phyloP scores from a whole-genome alignment of 2,329 filamentous ascomycete genomes.

The Aspergillus caelatus region DNA sequence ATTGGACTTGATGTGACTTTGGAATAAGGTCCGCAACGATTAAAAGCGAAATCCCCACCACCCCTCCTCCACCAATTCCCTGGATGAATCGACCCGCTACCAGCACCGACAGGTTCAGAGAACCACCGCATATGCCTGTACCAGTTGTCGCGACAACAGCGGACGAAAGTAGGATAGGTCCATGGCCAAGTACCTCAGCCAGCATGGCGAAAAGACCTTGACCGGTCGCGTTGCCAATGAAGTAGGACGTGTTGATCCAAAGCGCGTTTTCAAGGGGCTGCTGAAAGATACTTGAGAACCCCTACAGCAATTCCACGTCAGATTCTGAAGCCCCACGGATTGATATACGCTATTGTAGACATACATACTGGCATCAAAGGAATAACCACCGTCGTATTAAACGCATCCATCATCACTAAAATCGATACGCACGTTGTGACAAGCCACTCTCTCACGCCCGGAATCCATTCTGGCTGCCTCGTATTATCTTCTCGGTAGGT shows the following conservation, averaged over 20 bases:
- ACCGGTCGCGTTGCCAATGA: slow-evolving; percentile 39
- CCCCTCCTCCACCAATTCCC: slow-evolving; percentile 51
- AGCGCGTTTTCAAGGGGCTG: slow-evolving; percentile 44
- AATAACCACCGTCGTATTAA: slow-evolving; percentile 54
- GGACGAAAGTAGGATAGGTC: slow-evolving; percentile 46
- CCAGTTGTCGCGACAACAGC: slow-evolving; percentile 51
- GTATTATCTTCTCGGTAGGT: neutral
- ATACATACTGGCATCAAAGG: slow-evolving; percentile 47
- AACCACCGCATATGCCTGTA: slow-evolving; percentile 47
- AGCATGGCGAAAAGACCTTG: slow-evolving; percentile 35
- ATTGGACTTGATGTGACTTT: slow-evolving; percentile 34
- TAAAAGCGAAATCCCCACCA: slow-evolving; percentile 46
- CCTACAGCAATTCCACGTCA: slow-evolving; percentile 11
- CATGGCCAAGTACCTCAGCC: slow-evolving; percentile 49
- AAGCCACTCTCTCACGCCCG: slow-evolving; percentile 44
- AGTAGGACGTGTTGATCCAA: slow-evolving; percentile 55
- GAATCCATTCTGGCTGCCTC: slow-evolving; percentile 36
- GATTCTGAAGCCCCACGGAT: neutral
- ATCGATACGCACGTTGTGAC: slow-evolving; percentile 47
- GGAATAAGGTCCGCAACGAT: slow-evolving; percentile 48
- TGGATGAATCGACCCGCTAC: slow-evolving; percentile 49
- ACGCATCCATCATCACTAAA: slow-evolving; percentile 52
- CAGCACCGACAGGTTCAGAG: slow-evolving; percentile 41
- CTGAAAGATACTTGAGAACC: slow-evolving; percentile 40
- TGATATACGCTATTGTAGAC: neutral